phyloP scores from a whole-genome alignment of 2,329 filamentous ascomycete species.

The Lojkania enalia region DNA sequence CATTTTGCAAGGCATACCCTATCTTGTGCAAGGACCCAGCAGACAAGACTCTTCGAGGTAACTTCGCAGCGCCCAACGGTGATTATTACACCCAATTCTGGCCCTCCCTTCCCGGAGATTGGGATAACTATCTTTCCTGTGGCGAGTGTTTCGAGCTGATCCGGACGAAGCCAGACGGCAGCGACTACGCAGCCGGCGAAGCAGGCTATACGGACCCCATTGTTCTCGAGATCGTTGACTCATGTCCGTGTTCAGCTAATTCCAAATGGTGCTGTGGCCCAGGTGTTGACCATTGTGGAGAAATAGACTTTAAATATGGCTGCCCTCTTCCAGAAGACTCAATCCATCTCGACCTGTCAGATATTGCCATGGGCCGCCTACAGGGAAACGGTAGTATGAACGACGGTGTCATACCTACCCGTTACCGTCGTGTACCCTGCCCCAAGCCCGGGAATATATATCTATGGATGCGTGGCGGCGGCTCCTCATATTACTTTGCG shows the following conservation, averaged over 20 bases:
- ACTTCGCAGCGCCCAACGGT: constrained; percentile 3
- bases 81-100: constrained; percentile 7
- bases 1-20: no score
- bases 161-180: constrained; percentile 1
- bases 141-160: constrained; percentile 3
- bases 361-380: no score
- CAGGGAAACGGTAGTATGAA: constrained; percentile 6
- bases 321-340: no score
- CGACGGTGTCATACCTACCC: constrained; percentile 4
- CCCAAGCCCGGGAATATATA: constrained; percentile 6
- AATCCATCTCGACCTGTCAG: no score
- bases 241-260: constrained; percentile 3
- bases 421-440: constrained; percentile 1
- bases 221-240: constrained; percentile 4
- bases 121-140: constrained; percentile 5
- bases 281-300: constrained; percentile 3
- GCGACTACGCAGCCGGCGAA: constrained; percentile 1
- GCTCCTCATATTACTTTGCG: constrained; percentile 3
- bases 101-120: constrained; percentile 2
- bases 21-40: no score
- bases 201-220: constrained; percentile 2
- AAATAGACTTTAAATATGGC: constrained; percentile 7
- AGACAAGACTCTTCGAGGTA: no score
- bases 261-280: constrained; percentile 6
- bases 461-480: constrained; percentile 5